Evolutionary conservation across 78 protist species (phyloP).

Genomic region (Dictyostelium citrinum): DNA sequence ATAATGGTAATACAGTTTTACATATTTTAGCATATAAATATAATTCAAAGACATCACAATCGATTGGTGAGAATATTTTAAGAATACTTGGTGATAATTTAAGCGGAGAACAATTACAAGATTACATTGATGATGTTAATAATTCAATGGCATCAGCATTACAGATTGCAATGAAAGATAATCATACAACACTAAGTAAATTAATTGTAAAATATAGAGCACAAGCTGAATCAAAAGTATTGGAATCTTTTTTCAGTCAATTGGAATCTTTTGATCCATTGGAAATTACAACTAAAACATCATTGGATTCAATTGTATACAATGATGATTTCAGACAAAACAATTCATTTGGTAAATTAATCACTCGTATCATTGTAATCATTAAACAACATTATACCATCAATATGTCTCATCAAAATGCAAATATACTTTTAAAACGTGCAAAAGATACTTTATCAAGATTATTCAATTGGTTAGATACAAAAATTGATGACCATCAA

Average conservation of each 20-base stretch:
- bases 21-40: conserved; percentile 6
- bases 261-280: neutral
- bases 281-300: neutral
- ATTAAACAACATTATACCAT: conserved; percentile 56
- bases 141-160: conserved; percentile 44
- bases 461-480: conserved; percentile 42
- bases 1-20: conserved; percentile 41
- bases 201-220: conserved; percentile 29
- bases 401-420: conserved; percentile 66
- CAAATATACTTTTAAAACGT: conserved; percentile 4
- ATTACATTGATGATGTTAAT: conserved; percentile 45
- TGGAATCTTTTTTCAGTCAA: neutral
- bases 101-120: conserved; percentile 16
- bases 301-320: neutral
- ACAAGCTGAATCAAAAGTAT: conserved; percentile 21
- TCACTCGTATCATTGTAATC: conserved; percentile 7
- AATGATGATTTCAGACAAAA: neutral
- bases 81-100: neutral
- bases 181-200: neutral
- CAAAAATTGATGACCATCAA: neutral
- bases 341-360: conserved; percentile 7
- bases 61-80: conserved; percentile 8
- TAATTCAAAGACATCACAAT: neutral
- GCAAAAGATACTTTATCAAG: conserved; percentile 37
- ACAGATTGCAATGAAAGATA: conserved; percentile 37